Conservation (phyloP, 306 rosid genomes). For the Morella rubra region DNA sequence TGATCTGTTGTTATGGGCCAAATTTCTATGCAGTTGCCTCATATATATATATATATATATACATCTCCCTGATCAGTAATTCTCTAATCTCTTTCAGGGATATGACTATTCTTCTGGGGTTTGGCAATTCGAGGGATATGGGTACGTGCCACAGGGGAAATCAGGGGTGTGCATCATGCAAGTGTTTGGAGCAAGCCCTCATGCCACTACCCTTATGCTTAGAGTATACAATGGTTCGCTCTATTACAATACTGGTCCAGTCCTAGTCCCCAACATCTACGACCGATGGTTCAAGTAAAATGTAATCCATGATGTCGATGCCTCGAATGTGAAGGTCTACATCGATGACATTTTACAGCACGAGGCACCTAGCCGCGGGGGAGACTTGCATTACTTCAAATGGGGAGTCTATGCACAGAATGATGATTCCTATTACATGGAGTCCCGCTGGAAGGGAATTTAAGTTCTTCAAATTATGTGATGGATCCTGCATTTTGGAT, state of each 20-base stretch:
- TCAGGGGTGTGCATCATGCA: slow-evolving; percentile 45
- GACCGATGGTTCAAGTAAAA: slow-evolving; percentile 41
- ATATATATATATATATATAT: too few species aligned
- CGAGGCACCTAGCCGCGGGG: slow-evolving; percentile 30
- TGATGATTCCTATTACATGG: slow-evolving; percentile 18
- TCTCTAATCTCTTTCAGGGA: slow-evolving; percentile 26
- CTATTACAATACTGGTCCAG: slow-evolving; percentile 25
- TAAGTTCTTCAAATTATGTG: background rate
- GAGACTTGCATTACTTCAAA: slow-evolving; percentile 22
- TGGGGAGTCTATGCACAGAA: slow-evolving; percentile 29
- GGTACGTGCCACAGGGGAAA: slow-evolving; percentile 45
- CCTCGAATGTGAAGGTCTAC: slow-evolving; percentile 42
- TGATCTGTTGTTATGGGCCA: too few species aligned
- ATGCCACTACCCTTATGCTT: slow-evolving; percentile 39
- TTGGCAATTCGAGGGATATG: slow-evolving; percentile 59
- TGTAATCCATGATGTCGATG: slow-evolving; percentile 47
- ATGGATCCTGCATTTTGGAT: too few species aligned
- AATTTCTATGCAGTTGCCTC: too few species aligned
- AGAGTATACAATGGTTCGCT: slow-evolving; percentile 43
- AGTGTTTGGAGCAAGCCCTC: slow-evolving; percentile 45
- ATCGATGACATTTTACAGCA: slow-evolving; percentile 19
- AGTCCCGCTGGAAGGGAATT: slow-evolving; percentile 29
- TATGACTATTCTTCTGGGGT: slow-evolving; percentile 40
- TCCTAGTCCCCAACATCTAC: slow-evolving; percentile 32
- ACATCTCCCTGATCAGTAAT: background rate